Evolutionary conservation across 2,329 filamentous ascomycete species (phyloP), one percentile per base, ranked within the genome.

Genomic region (Coniochaeta sp.): DNA sequence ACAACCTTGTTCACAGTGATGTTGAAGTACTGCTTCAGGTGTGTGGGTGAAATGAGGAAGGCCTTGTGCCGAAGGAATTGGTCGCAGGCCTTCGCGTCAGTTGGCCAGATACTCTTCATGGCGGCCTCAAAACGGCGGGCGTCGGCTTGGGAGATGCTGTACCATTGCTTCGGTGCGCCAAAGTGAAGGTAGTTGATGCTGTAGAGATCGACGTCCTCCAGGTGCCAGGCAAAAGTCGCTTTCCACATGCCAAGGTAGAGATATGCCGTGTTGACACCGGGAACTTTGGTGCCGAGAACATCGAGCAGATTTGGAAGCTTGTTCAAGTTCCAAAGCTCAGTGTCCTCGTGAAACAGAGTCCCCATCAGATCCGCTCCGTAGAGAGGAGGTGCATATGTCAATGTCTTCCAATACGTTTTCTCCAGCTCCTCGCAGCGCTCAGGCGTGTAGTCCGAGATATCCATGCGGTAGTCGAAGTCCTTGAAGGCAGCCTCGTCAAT

Each of bases 131-230:
- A 99, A 14, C 87, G 86, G 49, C 91, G 83, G 13, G 92, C 91
- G 66, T 99, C 94, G 58, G 89, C 88, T 67, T 97, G 95, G 1
- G 92, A 96, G 58, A 99, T 97, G 69, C 91, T 96, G 72, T 99
- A 99, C 94, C 94, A 99, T 67, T 99, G 94, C 71, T 99, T 99
- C 0, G 94, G 94, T 1, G 94, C 94, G 51, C 94, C 94, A 67
- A 99, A 99, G 65, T 99, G 94, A 54, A 99, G 91, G 67, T 96
- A 99, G 72, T 99, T 99, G 78, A 99, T 99, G 67, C 91, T 97
- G 82, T 99, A 99, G 4, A 99, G 81, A 72, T 99, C 94, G 38
- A 99, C 92, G 66, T 99, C 94, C 67, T 99, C 94, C 50, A 99
- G 73, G 78, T 99, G 94, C 94, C 94, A 99, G 8, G 94, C 94